phyloP scores from a whole-genome alignment of 2,329 filamentous ascomycete genomes.

The Calonectria pseudoturangicola region DNA sequence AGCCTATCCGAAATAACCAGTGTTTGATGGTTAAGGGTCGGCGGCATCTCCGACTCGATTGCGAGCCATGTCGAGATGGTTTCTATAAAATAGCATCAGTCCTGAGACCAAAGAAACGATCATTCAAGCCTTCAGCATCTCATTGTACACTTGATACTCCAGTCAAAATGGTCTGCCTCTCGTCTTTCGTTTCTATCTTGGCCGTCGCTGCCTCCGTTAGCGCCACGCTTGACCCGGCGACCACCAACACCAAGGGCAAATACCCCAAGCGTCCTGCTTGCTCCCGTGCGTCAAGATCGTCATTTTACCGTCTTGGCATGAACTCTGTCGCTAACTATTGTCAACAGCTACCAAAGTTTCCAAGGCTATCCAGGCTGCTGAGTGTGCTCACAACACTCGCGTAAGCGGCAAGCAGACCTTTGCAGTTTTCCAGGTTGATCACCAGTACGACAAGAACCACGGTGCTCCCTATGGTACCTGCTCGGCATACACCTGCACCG shows the following conservation, averaged over 20 bases:
- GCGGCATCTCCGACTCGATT: not conserved
- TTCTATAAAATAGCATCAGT: not conserved
- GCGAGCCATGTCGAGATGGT: not conserved
- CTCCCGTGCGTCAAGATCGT: conserved; percentile 38
- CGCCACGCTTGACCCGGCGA: conserved; percentile 51
- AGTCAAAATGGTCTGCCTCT: conserved; percentile 2
- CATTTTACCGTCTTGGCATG: not conserved
- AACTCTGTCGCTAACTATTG: not conserved
- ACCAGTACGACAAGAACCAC: conserved; percentile 51
- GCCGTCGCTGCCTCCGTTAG: conserved; percentile 46
- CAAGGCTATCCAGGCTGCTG: conserved; percentile 51
- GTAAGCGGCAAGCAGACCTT: conserved; percentile 53
- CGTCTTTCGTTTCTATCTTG: conserved; percentile 45
- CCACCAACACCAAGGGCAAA: conserved; percentile 51
- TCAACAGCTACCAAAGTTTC: conserved; percentile 50
- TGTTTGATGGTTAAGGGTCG: not conserved
- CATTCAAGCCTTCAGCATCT: not conserved
- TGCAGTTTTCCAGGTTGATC: conserved; percentile 52
- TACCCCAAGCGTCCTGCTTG: conserved; percentile 47
- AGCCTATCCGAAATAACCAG: conserved; percentile 3
- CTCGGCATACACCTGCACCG: conserved; percentile 47
- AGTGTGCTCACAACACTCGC: conserved; percentile 53
- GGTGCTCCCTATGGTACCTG: conserved; percentile 52
- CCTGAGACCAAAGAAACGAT: not conserved
- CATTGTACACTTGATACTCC: not conserved